Conservation (phyloP, 495 filamentous ascomycete species). For the Podospora bellae-mahoneyi region DNA sequence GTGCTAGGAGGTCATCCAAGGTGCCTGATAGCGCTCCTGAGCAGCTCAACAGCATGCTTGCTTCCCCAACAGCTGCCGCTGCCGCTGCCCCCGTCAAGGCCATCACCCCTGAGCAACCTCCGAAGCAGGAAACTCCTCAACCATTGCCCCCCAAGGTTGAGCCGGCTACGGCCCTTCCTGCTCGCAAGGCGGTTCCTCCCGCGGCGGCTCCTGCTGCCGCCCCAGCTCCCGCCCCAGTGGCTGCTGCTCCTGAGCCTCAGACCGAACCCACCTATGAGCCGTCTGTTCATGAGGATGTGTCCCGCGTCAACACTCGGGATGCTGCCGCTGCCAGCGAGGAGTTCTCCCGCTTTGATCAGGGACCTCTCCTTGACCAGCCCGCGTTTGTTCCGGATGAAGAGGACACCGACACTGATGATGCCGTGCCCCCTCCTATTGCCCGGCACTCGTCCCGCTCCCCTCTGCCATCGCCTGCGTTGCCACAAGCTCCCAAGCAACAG, state of each 20-base stretch:
- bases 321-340: constrained; percentile 62
- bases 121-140: constrained; percentile 24
- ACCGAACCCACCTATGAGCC: constrained; percentile 47
- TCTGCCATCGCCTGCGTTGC: constrained; percentile 21
- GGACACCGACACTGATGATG: constrained; percentile 45
- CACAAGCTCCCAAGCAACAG: constrained; percentile 21
- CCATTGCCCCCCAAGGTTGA: constrained; percentile 32
- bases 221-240: constrained; percentile 21
- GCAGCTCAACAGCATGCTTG: constrained; percentile 38
- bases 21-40: constrained; percentile 47
- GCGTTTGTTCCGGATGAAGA: constrained; percentile 73
- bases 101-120: constrained; percentile 24
- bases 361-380: constrained; percentile 80
- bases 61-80: constrained; percentile 22
- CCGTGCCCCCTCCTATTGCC: constrained; percentile 44
- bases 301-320: constrained; percentile 63
- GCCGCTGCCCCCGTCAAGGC: constrained; percentile 26
- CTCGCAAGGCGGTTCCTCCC: constrained; percentile 10
- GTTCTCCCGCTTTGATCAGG: constrained; percentile 86
- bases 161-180: constrained; percentile 23
- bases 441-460: constrained; percentile 28
- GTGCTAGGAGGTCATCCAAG: constrained; percentile 55
- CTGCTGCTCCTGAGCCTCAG: constrained; percentile 14
- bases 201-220: constrained; percentile 13
- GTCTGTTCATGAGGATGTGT: constrained; percentile 51